Percentiles rank a stretch among this genome's conserved stretches.
phyloP scores from a whole-genome alignment of 345 rosid species.

The Brassica nigra region DNA sequence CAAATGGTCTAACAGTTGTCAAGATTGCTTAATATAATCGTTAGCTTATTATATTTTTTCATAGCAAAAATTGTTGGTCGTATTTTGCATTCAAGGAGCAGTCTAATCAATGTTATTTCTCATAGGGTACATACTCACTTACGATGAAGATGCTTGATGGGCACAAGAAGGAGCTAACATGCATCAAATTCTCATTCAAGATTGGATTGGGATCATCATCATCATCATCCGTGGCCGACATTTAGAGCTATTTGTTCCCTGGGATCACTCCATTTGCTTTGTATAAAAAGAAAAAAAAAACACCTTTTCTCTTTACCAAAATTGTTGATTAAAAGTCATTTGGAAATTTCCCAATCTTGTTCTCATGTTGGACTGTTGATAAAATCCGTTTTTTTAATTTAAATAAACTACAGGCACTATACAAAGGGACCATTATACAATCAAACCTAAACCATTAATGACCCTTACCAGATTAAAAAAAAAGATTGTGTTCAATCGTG shows the following conservation, averaged over 20 bases:
- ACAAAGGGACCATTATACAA: neutral
- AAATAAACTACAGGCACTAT: neutral
- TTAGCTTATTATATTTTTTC: neutral
- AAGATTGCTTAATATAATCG: conserved; percentile 5
- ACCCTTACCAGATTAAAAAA: no score
- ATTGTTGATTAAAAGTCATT: conserved; percentile 17
- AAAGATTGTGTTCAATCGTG: neutral
- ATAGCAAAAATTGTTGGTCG: neutral
- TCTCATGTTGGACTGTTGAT: conserved; percentile 8
- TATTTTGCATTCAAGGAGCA: neutral
- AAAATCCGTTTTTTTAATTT: neutral
- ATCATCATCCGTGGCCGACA: conserved; percentile 57
- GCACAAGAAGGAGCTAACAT: conserved; percentile 57
- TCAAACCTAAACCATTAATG: neutral
- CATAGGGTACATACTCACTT: conserved; percentile 85
- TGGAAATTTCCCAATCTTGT: conserved; percentile 6
- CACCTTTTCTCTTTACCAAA: neutral
- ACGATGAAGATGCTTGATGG: conserved; percentile 81
- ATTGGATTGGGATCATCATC: conserved; percentile 59
- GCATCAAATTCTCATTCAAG: conserved; percentile 72
- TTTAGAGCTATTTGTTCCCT: conserved; percentile 36
- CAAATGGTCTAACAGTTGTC: neutral
- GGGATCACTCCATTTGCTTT: conserved; percentile 20
- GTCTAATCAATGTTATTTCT: neutral
- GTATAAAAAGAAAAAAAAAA: neutral